Evolutionary conservation across 306 rosid species (phyloP), one percentile per base, ranked within the genome.

Genomic region (Vigna nakashimae): DNA sequence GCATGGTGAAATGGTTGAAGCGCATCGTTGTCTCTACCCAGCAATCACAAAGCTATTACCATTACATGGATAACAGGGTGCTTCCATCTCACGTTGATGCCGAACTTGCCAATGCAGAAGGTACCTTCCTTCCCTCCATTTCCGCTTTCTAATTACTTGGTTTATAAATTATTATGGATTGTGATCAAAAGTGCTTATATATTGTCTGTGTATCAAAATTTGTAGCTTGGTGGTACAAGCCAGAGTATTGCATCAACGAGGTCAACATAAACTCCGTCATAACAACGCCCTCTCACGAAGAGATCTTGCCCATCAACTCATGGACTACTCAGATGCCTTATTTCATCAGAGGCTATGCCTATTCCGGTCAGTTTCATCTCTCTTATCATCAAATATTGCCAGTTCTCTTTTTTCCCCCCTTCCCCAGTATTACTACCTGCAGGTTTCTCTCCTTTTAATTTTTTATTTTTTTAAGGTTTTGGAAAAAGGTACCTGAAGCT

Each of bases 151-250:
- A 30, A 49, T 49, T 45, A 12, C 15, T 45, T 1, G 16, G 13
- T 45, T 45, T 3, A 45, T 10, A 11, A 3, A 7, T 45, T 45
- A 0, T 45, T 45, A 45, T 43, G 3, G 10, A 11, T 12, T 43
- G 1, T 12, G 2, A 20, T 22, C 6, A 20, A 45, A 66, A 4
- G 6, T 40, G 45, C 9, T 1, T 42, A 66, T 40, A 18, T 22
- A 5, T 11, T 22, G 1, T 69, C 14, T 24, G 7, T 68, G 16
- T 70, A 48, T 71, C 65, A 0, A 30, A 17, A 36, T 1, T 4
- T 69, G 1, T 24, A 93, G 98, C 88, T 16, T 93, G 97, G 98
- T 91, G 96, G 98, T 91, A 89, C 89, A 93, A 93, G 87, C 97
- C 98, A 0, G 94, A 93, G 78, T 62, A 84, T 63, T 77, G 88